phyloP scores from a whole-genome alignment of 306 rosid species.

The Acacia crassicarpa region DNA sequence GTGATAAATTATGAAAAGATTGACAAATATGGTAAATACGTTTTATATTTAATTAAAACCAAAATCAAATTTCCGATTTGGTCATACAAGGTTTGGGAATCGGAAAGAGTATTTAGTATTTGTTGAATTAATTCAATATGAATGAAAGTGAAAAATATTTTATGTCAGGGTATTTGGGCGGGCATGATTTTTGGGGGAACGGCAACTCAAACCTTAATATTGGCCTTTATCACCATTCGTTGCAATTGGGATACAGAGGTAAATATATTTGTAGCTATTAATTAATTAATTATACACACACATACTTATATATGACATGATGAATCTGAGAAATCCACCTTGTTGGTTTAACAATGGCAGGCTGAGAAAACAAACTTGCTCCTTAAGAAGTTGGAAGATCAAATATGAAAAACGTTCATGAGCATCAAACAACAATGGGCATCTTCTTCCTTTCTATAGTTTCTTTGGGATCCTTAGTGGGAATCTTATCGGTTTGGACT shows the following conservation, averaged over 20 bases:
- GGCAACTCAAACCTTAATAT: conserved; percentile 54
- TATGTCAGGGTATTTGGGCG: conserved; percentile 60
- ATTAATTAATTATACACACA: neutral
- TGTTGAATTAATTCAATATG: neutral
- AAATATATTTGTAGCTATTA: neutral
- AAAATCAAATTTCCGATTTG: no score
- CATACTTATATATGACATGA: neutral
- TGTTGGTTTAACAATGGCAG: conserved; percentile 27
- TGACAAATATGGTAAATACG: no score
- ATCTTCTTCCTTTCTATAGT: neutral
- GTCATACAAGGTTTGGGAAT: no score
- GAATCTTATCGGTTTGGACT: neutral
- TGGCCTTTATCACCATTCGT: conserved; percentile 45
- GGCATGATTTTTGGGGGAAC: conserved; percentile 73
- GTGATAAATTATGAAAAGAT: rapidly evolving
- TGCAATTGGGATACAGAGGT: conserved; percentile 79
- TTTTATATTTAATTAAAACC: no score
- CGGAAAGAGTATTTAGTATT: no score
- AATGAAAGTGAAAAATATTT: neutral
- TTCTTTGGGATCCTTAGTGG: neutral
- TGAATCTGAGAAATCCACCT: neutral
- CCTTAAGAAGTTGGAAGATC: conserved; percentile 37
- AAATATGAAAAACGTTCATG: neutral
- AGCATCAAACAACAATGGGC: neutral
- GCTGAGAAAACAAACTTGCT: conserved; percentile 48